Conservation (phyloP, 192 early-diverging fungal genomes). For the Thamnidium elegans region DNA sequence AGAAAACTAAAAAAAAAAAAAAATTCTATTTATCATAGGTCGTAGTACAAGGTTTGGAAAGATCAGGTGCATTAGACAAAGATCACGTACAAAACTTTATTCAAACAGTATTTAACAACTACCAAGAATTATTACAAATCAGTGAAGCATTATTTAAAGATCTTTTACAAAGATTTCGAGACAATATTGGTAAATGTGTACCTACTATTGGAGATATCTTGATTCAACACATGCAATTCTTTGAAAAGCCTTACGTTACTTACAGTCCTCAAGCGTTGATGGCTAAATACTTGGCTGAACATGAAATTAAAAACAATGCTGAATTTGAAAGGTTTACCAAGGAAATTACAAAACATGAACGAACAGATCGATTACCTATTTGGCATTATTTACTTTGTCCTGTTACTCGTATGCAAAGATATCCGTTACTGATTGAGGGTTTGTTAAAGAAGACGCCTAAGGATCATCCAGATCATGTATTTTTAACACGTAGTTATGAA, state of each 20-base stretch:
- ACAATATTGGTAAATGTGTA: constrained; percentile 56
- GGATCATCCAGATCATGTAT: constrained; percentile 71
- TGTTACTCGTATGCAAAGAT: constrained; percentile 80
- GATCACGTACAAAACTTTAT: constrained; percentile 68
- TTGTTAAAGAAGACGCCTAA: constrained; percentile 80
- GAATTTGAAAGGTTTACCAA: constrained; percentile 74
- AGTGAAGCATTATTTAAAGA: constrained; percentile 61
- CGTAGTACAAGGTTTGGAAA: constrained; percentile 7
- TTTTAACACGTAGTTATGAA: constrained; percentile 42
- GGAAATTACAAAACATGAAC: constrained; percentile 27
- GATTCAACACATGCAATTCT: constrained; percentile 62
- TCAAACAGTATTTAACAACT: constrained; percentile 72
- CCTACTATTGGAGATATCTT: constrained; percentile 84
- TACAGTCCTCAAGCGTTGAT: constrained; percentile 83
- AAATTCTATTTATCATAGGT: constrained; percentile 8
- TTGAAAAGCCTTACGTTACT: constrained; percentile 69
- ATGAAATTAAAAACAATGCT: constrained; percentile 65
- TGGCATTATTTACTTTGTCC: constrained; percentile 65
- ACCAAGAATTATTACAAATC: constrained; percentile 27
- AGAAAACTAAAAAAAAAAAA: neutral
- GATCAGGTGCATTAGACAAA: constrained; percentile 17
- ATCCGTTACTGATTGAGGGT: constrained; percentile 79
- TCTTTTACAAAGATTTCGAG: constrained; percentile 51
- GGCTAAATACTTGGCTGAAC: constrained; percentile 76
- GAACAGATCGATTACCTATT: constrained; percentile 24